These are phyloP conservation scores for Lotus japonicus DNA, from an alignment of 306 rosid genomes.

Conservation along the genomic window DNA sequence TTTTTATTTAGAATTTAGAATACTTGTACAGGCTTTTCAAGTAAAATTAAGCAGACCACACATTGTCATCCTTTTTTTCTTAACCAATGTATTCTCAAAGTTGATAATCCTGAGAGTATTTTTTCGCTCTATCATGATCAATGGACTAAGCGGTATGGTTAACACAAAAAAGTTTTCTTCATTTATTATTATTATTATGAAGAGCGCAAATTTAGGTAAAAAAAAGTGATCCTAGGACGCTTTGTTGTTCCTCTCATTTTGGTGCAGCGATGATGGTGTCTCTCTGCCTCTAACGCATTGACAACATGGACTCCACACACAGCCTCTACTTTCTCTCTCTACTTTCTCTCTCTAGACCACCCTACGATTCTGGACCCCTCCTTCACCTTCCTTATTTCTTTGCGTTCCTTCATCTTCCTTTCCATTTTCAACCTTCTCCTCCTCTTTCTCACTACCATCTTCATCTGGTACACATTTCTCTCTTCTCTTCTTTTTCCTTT, in stretches of 20 bases:
- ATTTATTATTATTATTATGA: too few relatives aligned
- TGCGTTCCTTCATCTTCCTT: not conserved
- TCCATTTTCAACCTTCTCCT: not conserved
- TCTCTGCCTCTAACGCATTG: conserved; percentile 6
- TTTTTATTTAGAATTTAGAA: too few relatives aligned
- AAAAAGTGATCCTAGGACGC: not conserved
- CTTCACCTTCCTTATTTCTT: not conserved
- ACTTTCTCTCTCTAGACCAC: not conserved
- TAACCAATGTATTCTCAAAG: too few relatives aligned
- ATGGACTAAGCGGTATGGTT: too few relatives aligned
- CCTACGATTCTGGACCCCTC: conserved; percentile 12
- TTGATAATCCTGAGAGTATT: too few relatives aligned
- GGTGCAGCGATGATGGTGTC: not conserved
- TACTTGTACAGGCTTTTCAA: too few relatives aligned
- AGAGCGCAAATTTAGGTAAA: too few relatives aligned
- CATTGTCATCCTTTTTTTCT: too few relatives aligned
- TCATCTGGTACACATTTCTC: not conserved
- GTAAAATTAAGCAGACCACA: too few relatives aligned
- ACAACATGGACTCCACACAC: conserved; percentile 37
- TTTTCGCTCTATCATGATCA: too few relatives aligned
- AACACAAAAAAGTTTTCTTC: too few relatives aligned
- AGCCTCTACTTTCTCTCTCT: conserved; percentile 32
- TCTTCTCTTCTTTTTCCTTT: not conserved
- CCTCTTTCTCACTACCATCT: not conserved
- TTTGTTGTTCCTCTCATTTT: conserved; percentile 7